Evolutionary conservation across 805 yeast genomes (phyloP).

Genomic region (Yarrowia deformans): DNA sequence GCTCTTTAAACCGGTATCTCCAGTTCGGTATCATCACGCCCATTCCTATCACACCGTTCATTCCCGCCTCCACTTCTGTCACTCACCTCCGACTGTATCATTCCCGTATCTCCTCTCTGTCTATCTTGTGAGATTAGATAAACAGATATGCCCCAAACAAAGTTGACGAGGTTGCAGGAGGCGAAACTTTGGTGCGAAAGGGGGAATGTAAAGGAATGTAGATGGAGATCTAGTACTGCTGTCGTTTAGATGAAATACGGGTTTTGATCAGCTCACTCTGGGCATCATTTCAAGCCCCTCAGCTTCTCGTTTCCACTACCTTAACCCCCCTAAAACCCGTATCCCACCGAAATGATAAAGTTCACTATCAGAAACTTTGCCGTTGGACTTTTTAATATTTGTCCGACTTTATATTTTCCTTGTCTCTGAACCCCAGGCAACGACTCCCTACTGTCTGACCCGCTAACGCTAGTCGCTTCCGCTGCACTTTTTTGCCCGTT

Average conservation of each 20-base stretch:
- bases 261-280: neutral
- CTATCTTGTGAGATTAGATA: constrained; percentile 27
- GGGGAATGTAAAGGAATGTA: no score
- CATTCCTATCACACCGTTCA: no score
- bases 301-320: neutral
- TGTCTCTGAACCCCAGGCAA: neutral
- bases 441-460: neutral
- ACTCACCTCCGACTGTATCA: no score
- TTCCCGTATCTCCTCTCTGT: constrained; percentile 5
- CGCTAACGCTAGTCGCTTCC: neutral
- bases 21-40: no score
- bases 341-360: neutral
- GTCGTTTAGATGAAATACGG: neutral
- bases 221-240: neutral
- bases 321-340: no score
- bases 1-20: no score
- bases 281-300: neutral
- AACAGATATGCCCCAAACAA: constrained; percentile 7
- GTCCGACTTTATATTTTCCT: neutral
- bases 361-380: constrained; percentile 20
- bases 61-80: neutral
- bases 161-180: constrained; percentile 12
- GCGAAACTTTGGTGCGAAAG: neutral
- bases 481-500: constrained; percentile 14
- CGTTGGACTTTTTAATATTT: neutral